phyloP scores from a whole-genome alignment of 2,329 filamentous ascomycete species.

The Cladosporium velox region DNA sequence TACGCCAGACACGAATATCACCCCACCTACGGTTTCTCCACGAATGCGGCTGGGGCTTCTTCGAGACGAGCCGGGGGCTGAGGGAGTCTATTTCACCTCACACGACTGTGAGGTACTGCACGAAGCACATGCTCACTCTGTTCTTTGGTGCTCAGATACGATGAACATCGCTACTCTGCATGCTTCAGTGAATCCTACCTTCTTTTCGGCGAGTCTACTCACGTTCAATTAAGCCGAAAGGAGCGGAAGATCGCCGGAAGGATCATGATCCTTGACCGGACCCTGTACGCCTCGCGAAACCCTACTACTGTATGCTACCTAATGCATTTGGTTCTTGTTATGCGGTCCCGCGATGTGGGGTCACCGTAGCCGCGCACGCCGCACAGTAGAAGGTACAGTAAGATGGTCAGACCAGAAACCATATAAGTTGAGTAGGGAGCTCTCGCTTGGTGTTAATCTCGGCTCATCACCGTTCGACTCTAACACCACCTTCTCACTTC shows the following conservation, averaged over 20 bases:
- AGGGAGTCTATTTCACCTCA: not conserved
- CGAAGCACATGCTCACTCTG: not conserved
- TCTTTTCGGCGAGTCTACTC: not conserved
- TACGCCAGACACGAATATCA: not conserved
- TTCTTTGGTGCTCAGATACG: not conserved
- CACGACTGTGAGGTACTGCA: not conserved
- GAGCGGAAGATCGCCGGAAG: conserved; percentile 10
- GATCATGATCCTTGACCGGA: conserved; percentile 5
- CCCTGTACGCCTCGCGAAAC: not conserved
- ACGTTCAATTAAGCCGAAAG: not conserved
- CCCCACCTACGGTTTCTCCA: not conserved
- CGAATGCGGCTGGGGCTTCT: not conserved
- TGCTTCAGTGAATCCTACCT: too few relatives aligned
- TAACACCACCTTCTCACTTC: not conserved
- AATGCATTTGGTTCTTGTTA: not conserved
- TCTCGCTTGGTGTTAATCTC: not conserved
- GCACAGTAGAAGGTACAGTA: not conserved
- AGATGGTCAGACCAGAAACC: not conserved
- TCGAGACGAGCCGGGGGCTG: not conserved
- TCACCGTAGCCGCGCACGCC: conserved; percentile 2
- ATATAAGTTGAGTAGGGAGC: not conserved
- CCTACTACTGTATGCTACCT: not conserved
- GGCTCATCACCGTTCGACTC: not conserved
- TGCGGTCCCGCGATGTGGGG: not conserved
- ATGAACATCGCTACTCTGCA: not conserved